These are phyloP conservation scores for Metarhizium humberi DNA, from an alignment of 2,329 filamentous ascomycete species.

Conservation along the genomic window DNA sequence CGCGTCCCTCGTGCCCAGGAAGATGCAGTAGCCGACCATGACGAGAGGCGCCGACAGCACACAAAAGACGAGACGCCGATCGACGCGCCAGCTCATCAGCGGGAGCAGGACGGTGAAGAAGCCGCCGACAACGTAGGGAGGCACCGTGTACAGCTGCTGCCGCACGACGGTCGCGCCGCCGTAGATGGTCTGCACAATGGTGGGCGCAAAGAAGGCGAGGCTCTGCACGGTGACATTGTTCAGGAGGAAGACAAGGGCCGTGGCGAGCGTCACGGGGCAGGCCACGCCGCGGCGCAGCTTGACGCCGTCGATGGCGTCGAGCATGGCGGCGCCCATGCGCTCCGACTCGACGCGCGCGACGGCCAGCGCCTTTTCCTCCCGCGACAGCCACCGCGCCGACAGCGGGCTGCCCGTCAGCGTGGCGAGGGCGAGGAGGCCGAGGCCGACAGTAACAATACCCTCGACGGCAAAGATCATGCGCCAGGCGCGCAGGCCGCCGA, in stretches of 20 bases:
- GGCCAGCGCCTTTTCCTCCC: slow-evolving; percentile 58
- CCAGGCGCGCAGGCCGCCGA: slow-evolving; percentile 50
- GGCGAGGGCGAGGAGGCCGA: slow-evolving; percentile 52
- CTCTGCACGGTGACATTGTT: slow-evolving; percentile 65
- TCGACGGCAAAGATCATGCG: slow-evolving; percentile 65
- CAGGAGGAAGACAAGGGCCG: slow-evolving; percentile 50
- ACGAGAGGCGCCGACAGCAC: slow-evolving; percentile 50
- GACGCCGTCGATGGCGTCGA: slow-evolving; percentile 50
- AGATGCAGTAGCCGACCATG: slow-evolving; percentile 64
- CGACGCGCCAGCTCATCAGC: slow-evolving; percentile 50
- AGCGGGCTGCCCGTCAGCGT: slow-evolving; percentile 60
- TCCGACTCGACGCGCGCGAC: slow-evolving; percentile 61
- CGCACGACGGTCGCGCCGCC: slow-evolving; percentile 42
- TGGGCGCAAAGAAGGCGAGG: slow-evolving; percentile 60
- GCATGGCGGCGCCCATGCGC: slow-evolving; percentile 50
- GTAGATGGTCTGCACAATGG: slow-evolving; percentile 61
- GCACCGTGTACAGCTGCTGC: slow-evolving; percentile 62
- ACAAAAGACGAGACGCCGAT: slow-evolving; percentile 52
- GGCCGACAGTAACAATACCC: slow-evolving; percentile 45
- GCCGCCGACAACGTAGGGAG: slow-evolving; percentile 59
- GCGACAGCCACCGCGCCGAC: slow-evolving; percentile 55
- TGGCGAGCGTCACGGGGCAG: slow-evolving; percentile 50
- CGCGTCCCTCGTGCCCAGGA: slow-evolving; percentile 43
- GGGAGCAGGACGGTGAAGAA: slow-evolving; percentile 57
- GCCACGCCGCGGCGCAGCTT: slow-evolving; percentile 55